These are phyloP conservation scores for Fusarium liriodendri DNA, from an alignment of 2,329 filamentous ascomycete genomes.

Conservation along the genomic window DNA sequence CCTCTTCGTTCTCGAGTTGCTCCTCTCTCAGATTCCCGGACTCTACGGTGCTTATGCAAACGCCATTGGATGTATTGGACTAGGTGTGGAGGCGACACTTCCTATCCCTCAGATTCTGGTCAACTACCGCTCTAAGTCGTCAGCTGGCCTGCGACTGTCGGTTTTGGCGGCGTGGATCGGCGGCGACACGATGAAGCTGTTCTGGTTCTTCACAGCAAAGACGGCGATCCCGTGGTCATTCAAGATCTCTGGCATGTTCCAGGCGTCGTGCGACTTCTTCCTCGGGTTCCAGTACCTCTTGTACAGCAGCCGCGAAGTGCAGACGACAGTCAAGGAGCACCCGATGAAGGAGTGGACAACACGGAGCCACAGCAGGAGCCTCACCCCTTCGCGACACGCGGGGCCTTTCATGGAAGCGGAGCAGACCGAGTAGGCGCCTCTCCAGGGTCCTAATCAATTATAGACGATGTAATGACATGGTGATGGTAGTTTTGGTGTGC, in stretches of 20 bases:
- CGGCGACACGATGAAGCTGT: conserved; percentile 88
- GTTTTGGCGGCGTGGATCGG: conserved; percentile 82
- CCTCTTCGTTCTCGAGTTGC: conserved; percentile 73
- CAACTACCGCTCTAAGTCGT: conserved; percentile 75
- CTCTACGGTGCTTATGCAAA: conserved; percentile 75
- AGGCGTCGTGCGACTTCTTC: conserved; percentile 80
- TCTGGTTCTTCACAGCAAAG: conserved; percentile 81
- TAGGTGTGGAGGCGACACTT: conserved; percentile 83
- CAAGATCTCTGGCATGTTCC: conserved; percentile 85
- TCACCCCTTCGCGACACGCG: conserved; percentile 54
- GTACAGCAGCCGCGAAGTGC: conserved; percentile 67
- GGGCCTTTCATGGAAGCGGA: conserved; percentile 52
- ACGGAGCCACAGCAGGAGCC: conserved; percentile 48
- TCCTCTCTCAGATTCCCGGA: conserved; percentile 68
- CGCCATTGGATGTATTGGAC: conserved; percentile 78
- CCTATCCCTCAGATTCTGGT: conserved; percentile 82
- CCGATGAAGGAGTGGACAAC: conserved; percentile 50
- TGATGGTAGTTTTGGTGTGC: conserved; percentile 15
- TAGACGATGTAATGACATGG: conserved; percentile 34
- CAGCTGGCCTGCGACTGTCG: conserved; percentile 81
- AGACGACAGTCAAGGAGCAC: conserved; percentile 52
- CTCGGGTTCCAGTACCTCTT: conserved; percentile 80
- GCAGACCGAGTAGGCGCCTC: conserved; percentile 27
- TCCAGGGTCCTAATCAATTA: not conserved
- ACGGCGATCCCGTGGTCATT: conserved; percentile 80